Evolutionary conservation across 2,329 filamentous ascomycete genomes (phyloP).

Genomic region (Cercospora canescens): DNA sequence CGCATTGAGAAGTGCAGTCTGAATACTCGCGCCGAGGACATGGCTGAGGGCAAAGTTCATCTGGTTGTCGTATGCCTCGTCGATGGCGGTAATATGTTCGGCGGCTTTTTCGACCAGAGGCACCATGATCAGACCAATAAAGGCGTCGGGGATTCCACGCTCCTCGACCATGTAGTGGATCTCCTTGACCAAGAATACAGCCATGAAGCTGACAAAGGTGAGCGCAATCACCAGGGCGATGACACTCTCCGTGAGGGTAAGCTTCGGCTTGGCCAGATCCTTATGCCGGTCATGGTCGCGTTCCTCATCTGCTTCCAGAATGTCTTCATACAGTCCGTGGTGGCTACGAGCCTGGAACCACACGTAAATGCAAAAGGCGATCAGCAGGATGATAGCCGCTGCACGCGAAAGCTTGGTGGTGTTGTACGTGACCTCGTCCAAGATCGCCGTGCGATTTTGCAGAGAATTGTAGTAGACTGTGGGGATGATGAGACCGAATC

Average conservation of each 20-base stretch:
- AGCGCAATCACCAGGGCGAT: slow-evolving; percentile 66
- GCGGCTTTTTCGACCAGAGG: slow-evolving; percentile 83
- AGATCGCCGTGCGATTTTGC: slow-evolving; percentile 26
- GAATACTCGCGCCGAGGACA: slow-evolving; percentile 81
- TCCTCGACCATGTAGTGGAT: slow-evolving; percentile 62
- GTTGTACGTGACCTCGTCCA: slow-evolving; percentile 49
- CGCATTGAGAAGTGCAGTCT: slow-evolving; percentile 85
- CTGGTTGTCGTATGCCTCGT: slow-evolving; percentile 80
- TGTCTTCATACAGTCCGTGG: slow-evolving; percentile 74
- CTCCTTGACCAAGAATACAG: slow-evolving; percentile 72
- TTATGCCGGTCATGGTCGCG: slow-evolving; percentile 64
- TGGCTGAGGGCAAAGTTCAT: slow-evolving; percentile 80
- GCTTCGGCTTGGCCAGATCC: slow-evolving; percentile 63
- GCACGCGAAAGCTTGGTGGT: slow-evolving; percentile 69
- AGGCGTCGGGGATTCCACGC: slow-evolving; percentile 55
- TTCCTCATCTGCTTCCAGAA: slow-evolving; percentile 70
- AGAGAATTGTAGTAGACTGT: slow-evolving; percentile 54
- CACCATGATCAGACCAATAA: slow-evolving; percentile 72
- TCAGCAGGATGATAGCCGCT: slow-evolving; percentile 68
- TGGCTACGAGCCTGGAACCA: slow-evolving; percentile 76
- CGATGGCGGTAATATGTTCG: slow-evolving; percentile 79
- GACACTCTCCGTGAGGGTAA: slow-evolving; percentile 72
- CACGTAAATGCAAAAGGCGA: slow-evolving; percentile 63
- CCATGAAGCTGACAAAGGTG: slow-evolving; percentile 70
- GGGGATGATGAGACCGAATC: slow-evolving; percentile 51